A percentile compares a stretch with the other conserved stretches of the same genome.
These are phyloP conservation scores for Tricholomella constricta DNA, from an alignment of 768 basidiomycete species.

Conservation along the genomic window DNA sequence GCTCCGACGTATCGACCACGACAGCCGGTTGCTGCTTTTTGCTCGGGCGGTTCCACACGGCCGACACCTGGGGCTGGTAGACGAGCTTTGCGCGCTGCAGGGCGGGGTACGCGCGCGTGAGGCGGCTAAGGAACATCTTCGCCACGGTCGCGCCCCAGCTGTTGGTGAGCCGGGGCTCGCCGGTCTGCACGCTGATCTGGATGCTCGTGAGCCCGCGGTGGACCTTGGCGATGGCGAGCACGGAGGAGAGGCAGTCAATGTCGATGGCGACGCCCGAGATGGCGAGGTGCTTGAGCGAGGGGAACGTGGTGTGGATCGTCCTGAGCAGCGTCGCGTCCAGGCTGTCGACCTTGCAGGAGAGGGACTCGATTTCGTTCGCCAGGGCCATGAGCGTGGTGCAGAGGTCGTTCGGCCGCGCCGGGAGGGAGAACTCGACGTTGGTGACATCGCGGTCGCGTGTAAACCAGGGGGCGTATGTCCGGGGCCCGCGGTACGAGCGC, in stretches of 20 bases:
- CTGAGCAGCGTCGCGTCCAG: conserved; percentile 11
- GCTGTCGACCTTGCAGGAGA: conserved; percentile 16
- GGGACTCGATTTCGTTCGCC: conserved; percentile 10
- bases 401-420: conserved; percentile 14
- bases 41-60: conserved; percentile 15
- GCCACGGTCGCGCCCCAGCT: conserved; percentile 14
- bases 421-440: conserved; percentile 13
- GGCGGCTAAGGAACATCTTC: conserved; percentile 12
- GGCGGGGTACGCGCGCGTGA: conserved; percentile 16
- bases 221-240: conserved; percentile 6
- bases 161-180: conserved; percentile 12
- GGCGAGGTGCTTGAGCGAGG: conserved; percentile 17
- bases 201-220: conserved; percentile 14
- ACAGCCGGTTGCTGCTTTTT: neutral
- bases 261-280: conserved; percentile 19
- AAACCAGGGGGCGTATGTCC: conserved; percentile 16
- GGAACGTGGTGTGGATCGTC: conserved; percentile 17
- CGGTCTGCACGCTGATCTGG: conserved; percentile 15
- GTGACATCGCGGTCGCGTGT: conserved; percentile 10
- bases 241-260: conserved; percentile 14
- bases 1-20: conserved; percentile 6
- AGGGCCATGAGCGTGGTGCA: conserved; percentile 4
- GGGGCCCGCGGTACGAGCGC: conserved; percentile 18
- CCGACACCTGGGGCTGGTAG: conserved; percentile 17
- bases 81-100: conserved; percentile 15